Evolutionary conservation across 805 yeast species (phyloP).

Genomic region (Kuraishia piskuri): DNA sequence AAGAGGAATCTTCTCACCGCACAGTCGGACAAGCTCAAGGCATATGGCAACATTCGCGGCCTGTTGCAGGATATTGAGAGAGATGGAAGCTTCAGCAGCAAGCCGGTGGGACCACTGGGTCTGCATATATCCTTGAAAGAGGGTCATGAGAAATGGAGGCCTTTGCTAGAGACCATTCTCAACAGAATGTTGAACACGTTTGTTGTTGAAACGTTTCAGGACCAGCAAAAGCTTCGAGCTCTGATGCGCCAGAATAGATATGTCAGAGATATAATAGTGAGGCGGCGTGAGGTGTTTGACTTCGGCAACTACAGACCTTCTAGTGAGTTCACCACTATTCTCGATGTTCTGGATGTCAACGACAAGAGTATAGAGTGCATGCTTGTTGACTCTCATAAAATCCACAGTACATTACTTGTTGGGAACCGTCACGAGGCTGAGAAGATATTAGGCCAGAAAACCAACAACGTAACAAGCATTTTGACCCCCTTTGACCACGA

Average conservation of each 20-base stretch:
- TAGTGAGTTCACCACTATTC: slow-evolving; percentile 33
- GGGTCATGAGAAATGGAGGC: slow-evolving; percentile 47
- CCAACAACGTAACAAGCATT: slow-evolving; percentile 32
- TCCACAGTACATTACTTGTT: slow-evolving; percentile 53
- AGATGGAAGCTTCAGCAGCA: slow-evolving; percentile 29
- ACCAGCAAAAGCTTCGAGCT: slow-evolving; percentile 35
- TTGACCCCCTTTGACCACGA: slow-evolving; percentile 30
- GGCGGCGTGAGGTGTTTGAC: slow-evolving; percentile 51
- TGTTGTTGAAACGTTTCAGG: slow-evolving; percentile 57
- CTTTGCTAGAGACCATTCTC: slow-evolving; percentile 49
- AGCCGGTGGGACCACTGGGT: slow-evolving; percentile 83
- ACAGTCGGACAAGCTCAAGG: slow-evolving; percentile 29
- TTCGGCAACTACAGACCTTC: slow-evolving; percentile 37
- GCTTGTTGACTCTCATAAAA: slow-evolving; percentile 51
- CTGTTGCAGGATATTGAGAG: slow-evolving; percentile 33
- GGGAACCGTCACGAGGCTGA: slow-evolving; percentile 46
- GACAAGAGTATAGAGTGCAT: slow-evolving; percentile 48
- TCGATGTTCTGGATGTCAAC: slow-evolving; percentile 52
- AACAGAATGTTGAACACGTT: slow-evolving; percentile 48
- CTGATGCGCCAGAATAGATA: slow-evolving; percentile 24
- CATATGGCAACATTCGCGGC: slow-evolving; percentile 38
- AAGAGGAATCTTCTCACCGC: neutral
- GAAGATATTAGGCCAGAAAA: slow-evolving; percentile 24
- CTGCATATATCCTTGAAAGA: slow-evolving; percentile 44
- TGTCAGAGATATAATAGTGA: slow-evolving; percentile 34